Conservation (phyloP, 2,329 filamentous ascomycete species). For the Fusarium denticulatum region DNA sequence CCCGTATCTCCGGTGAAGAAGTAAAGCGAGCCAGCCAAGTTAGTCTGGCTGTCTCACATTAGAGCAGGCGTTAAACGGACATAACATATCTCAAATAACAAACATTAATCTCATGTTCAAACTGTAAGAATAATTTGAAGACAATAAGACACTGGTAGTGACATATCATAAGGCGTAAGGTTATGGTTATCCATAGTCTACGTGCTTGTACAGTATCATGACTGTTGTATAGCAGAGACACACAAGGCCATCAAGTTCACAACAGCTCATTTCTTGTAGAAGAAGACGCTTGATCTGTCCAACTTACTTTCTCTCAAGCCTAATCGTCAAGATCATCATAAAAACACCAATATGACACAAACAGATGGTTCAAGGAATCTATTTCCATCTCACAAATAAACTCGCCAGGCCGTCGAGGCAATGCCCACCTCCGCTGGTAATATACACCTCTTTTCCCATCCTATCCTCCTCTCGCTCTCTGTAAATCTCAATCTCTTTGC, state of each 20-base stretch:
- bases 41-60: not conserved
- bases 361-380: slow-evolving; percentile 29
- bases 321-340: too few species aligned
- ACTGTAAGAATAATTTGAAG: not conserved
- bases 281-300: not conserved
- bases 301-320: not conserved
- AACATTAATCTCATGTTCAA: not conserved
- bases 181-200: not conserved
- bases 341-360: not conserved
- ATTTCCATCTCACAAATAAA: slow-evolving; percentile 40
- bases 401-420: slow-evolving; percentile 33
- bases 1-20: not conserved
- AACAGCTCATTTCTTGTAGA: not conserved
- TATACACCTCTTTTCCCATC: slow-evolving; percentile 39
- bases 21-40: not conserved
- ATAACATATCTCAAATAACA: not conserved
- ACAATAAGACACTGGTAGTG: not conserved
- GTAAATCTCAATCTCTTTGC: not conserved
- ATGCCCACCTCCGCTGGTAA: slow-evolving; percentile 34
- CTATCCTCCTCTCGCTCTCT: not conserved
- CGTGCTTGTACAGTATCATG: not conserved
- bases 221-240: too few species aligned
- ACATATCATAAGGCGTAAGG: rapidly evolving
- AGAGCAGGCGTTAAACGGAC: not conserved
- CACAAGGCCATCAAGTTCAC: not conserved